Evolutionary conservation across 495 filamentous ascomycete genomes (phyloP), one percentile per base, ranked within the genome.

Genomic region (Aspergillus indologenus): DNA sequence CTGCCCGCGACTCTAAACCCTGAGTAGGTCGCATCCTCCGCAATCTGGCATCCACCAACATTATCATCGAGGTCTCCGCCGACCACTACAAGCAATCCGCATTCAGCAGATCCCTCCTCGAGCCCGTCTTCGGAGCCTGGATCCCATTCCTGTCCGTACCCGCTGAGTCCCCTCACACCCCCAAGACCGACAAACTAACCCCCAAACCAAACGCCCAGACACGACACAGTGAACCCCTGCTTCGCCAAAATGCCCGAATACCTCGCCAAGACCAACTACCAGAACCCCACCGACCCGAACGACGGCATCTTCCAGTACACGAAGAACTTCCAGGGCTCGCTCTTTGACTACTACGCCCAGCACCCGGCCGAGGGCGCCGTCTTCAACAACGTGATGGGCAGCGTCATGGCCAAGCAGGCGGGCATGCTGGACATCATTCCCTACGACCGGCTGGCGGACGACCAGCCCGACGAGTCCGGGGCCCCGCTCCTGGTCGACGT

Each of bases 401-500:
- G 22, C 23, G 55, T 57, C 0, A 57, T 57, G 55, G 55, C 55
- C 44, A 57, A 57, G 22, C 55, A 57, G 18, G 55, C 55, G 2
- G 45, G 55, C 44, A 18, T 15, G 55, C 45, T 57, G 4, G 55
- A 57, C 26, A 57, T 57, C 44, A 34, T 31, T 45, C 55, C 55
- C 14, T 62, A 65, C 14, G 58, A 70, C 40, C 58, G 34, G 15
- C 58, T 71, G 12, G 7, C 17, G 1, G 50, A 49, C 31, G 45
- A 60, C 15, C 6, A 40, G 12, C 12, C 51, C 8, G 60, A 75
- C 8, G 48, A 1, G 0, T 6, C 21, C 47, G 19, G 57, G 0
- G 68, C 73, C 11, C 6, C 34, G 12, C 61, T 84, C 1, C 59
- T 85, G 0, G 79, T 85, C 11, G 83, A 86, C 67, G 70, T 83